These are phyloP conservation scores for Ceratocystiopsis sp. DNA, from an alignment of 2,329 filamentous ascomycete genomes.

Conservation along the genomic window DNA sequence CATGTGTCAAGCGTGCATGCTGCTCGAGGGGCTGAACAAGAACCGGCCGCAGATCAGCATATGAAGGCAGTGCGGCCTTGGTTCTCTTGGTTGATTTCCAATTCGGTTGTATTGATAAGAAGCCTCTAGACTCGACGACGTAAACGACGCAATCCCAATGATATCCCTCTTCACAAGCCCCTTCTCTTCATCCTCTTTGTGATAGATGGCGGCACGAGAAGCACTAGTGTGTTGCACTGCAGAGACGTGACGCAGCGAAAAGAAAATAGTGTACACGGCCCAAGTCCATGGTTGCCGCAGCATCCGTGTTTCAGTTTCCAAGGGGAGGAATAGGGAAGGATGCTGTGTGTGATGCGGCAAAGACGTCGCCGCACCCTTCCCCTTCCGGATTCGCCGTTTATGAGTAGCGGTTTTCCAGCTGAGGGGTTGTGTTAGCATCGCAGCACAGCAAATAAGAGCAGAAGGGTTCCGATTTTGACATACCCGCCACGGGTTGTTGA, in stretches of 20 bases:
- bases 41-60: slow-evolving; percentile 42
- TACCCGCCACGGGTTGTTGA: slow-evolving; percentile 50
- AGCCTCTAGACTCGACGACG: background rate
- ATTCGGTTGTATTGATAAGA: slow-evolving; percentile 1
- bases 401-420: too few species aligned
- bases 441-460: too few species aligned
- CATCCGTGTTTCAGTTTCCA: too few species aligned
- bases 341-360: too few species aligned
- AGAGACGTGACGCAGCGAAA: background rate
- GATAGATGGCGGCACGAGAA: too few species aligned
- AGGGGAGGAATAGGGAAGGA: too few species aligned
- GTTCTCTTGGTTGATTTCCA: background rate
- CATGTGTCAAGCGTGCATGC: slow-evolving; percentile 81
- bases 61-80: slow-evolving; percentile 14
- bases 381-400: too few species aligned
- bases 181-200: background rate
- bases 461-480: slow-evolving; percentile 10
- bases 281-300: too few species aligned
- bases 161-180: too few species aligned
- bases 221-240: background rate
- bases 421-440: too few species aligned
- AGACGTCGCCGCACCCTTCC: too few species aligned
- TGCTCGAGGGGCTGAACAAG: slow-evolving; percentile 85
- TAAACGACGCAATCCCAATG: too few species aligned
- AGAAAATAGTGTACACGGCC: background rate